Conservation (phyloP, 1,284 basidiomycete species). For the Boletellus deceptivus region DNA sequence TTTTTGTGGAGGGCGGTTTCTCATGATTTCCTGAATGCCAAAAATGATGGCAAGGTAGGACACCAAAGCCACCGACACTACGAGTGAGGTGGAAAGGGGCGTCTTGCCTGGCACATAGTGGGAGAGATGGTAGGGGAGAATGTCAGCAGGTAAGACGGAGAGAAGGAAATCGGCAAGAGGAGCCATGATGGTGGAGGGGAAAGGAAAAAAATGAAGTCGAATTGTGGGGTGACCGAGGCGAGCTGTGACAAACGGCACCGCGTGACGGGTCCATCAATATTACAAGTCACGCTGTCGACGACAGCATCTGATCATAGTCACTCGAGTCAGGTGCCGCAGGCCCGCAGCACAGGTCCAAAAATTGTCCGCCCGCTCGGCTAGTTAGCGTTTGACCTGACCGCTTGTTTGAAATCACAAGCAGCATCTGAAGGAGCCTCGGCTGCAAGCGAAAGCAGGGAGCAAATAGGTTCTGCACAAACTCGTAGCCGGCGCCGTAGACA, state of each 20-base stretch:
- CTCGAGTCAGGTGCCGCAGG: no score
- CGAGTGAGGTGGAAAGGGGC: constrained; percentile 77
- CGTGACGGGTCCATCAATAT: not conserved
- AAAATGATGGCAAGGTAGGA: constrained; percentile 91
- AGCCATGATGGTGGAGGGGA: constrained; percentile 50
- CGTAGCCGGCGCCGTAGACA: no score
- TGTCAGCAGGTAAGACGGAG: constrained; percentile 48
- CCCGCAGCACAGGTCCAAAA: no score
- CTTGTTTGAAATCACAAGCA: no score
- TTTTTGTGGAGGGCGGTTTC: constrained; percentile 68
- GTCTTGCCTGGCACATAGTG: constrained; percentile 73
- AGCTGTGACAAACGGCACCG: constrained; percentile 17
- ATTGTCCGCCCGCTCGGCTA: no score
- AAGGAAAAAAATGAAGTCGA: constrained; percentile 13
- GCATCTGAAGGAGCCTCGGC: no score
- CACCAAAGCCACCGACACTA: constrained; percentile 68
- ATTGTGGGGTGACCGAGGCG: no score
- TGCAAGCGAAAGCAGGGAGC: no score
- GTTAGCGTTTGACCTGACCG: no score
- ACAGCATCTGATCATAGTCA: no score
- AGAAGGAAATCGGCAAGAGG: constrained; percentile 72
- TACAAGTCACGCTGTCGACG: no score
- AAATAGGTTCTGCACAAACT: no score
- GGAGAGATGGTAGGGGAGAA: constrained; percentile 60
- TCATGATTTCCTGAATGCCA: constrained; percentile 84